These are phyloP conservation scores for Trichoderma oligosporum DNA, from an alignment of 2,329 filamentous ascomycete genomes.

Conservation along the genomic window DNA sequence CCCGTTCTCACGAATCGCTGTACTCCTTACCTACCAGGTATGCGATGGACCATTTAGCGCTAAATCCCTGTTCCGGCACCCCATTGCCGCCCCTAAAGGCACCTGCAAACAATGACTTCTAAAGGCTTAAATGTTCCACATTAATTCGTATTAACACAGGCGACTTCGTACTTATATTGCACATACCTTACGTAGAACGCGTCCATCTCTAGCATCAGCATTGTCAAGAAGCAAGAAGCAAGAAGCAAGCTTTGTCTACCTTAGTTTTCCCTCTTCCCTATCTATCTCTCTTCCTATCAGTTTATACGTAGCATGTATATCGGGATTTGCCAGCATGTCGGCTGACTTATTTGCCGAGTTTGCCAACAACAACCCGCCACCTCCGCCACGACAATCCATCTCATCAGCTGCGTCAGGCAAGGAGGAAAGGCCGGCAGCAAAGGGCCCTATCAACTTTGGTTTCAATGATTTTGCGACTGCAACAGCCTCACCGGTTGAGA, in stretches of 20 bases:
- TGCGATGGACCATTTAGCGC: too few relatives aligned
- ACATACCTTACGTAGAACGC: not conserved
- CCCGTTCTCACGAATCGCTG: too few relatives aligned
- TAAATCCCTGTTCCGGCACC: not conserved
- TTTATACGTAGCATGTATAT: slow-evolving; percentile 5
- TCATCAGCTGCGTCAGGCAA: not conserved
- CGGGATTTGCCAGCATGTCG: slow-evolving; percentile 46
- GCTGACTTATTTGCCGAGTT: slow-evolving; percentile 63
- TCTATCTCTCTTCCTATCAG: not conserved
- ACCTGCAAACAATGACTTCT: not conserved
- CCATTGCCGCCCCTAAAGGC: not conserved
- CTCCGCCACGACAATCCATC: slow-evolving; percentile 21
- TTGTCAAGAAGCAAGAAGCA: not conserved
- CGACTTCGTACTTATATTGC: too few relatives aligned
- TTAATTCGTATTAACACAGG: too few relatives aligned
- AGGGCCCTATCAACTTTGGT: slow-evolving; percentile 30
- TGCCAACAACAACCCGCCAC: slow-evolving; percentile 36
- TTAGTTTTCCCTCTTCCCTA: not conserved
- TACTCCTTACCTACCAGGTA: too few relatives aligned
- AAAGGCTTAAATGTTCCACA: too few relatives aligned
- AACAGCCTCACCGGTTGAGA: slow-evolving; percentile 25
- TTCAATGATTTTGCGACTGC: slow-evolving; percentile 20
- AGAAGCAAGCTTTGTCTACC: not conserved
- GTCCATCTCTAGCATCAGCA: not conserved
- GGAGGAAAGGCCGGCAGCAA: slow-evolving; percentile 22